Base-by-base conservation (phyloP, 768 basidiomycete species). In the Auricularia sp. region DNA sequence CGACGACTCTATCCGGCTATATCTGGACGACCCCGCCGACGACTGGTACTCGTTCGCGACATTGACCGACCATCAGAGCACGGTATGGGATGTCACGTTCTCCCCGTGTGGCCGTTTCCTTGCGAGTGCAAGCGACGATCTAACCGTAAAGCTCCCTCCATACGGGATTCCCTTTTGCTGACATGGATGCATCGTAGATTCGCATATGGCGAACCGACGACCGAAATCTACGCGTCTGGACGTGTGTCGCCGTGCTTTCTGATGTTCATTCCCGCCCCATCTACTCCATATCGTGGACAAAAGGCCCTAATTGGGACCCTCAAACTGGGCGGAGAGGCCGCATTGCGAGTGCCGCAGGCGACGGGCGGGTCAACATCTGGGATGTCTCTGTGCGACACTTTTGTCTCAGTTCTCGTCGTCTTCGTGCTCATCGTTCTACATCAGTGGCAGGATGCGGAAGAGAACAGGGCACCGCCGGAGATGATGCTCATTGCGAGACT, bases 1-100 rank as follows among this genome's bases (percentile, higher is more conserved):
- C 76, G 97, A 99, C 72, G 95, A 98, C 69, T 93, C 90, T 2
- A 89, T 99, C 73, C 93, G 91, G 66, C 84, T 99, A 35, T 94
- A 95, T 75, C 76, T 90, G 63, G 94, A 98, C 70, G 95, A 98
- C 72, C 93, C 93, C 0, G 84, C 85, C 34, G 92, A 96, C 66
- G 97, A 99, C 73, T 98, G 97, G 93, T 91, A 83, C 70, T 88
- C 87, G 70, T 89, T 93, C 67, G 74, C 84, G 65, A 95, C 93
- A 1, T 80, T 98, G 3, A 81, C 81, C 0, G 91, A 90, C 8
- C 93, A 97, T 70, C 70, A 77, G 0, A 91, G 89, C 12, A 99
- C 97, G 0, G 94, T 99, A 14, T 99, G 97, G 97, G 83, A 87
- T 0, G 71, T 98, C 42, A 83, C 90, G 3, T 99, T 79, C 70